These are phyloP conservation scores for Colletotrichum sp. DNA, from an alignment of 2,329 filamentous ascomycete species.

Conservation along the genomic window DNA sequence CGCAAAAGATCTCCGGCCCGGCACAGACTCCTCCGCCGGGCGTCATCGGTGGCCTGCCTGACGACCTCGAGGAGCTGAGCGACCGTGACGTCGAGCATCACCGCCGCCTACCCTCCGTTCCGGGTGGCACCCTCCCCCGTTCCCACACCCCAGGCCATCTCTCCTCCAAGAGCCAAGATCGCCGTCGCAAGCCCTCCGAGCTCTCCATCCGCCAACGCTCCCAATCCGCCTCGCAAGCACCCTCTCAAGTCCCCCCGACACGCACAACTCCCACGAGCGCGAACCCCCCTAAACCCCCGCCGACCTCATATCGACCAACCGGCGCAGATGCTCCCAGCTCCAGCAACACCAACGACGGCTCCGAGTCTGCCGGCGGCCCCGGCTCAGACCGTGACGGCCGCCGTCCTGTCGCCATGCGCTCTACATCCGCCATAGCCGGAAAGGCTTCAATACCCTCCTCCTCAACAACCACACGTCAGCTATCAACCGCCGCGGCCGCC, in stretches of 20 bases:
- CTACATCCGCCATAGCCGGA: constrained; percentile 56
- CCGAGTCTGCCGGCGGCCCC: constrained; percentile 27
- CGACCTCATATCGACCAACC: constrained; percentile 16
- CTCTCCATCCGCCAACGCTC: constrained; percentile 59
- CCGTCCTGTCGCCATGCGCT: constrained; percentile 52
- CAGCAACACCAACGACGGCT: constrained; percentile 24
- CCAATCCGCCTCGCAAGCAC: constrained; percentile 49
- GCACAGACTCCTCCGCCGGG: constrained; percentile 31
- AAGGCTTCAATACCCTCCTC: constrained; percentile 22
- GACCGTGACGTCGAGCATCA: constrained; percentile 33
- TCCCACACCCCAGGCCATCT: constrained; percentile 69
- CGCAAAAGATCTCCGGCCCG: constrained; percentile 55
- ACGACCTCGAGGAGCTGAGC: constrained; percentile 26
- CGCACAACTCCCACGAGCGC: constrained; percentile 21
- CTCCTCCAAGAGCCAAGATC: constrained; percentile 60
- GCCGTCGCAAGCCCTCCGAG: constrained; percentile 56
- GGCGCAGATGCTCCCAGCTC: constrained; percentile 22
- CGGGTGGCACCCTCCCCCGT: constrained; percentile 46
- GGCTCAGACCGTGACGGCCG: constrained; percentile 31
- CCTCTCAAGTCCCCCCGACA: constrained; percentile 23
- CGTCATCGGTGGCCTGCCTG: constrained; percentile 10
- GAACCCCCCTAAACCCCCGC: constrained; percentile 18
- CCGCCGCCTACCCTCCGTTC: constrained; percentile 10
- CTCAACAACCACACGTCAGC: constrained; percentile 8
- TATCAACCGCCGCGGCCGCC: background rate